phyloP scores from a whole-genome alignment of 345 rosid genomes.

The Chamaenerion angustifolium region DNA sequence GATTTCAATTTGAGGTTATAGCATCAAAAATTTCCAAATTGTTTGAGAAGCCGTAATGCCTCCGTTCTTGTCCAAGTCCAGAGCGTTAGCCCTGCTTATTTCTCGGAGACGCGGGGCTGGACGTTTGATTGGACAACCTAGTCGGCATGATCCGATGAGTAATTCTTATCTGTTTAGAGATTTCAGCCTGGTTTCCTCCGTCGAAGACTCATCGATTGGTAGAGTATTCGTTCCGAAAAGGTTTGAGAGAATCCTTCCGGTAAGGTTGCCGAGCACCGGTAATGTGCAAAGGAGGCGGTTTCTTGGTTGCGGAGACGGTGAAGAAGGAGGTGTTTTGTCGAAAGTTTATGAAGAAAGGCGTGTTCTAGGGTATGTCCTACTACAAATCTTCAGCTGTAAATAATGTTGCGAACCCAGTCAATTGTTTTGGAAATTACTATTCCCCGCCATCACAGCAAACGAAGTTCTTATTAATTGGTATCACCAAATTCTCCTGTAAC shows the following conservation, averaged over 20 bases:
- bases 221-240: constrained; percentile 11
- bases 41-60: constrained; percentile 25
- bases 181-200: constrained; percentile 23
- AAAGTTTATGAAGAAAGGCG: constrained; percentile 76
- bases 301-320: constrained; percentile 92
- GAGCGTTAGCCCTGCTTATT: constrained; percentile 26
- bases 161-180: constrained; percentile 24
- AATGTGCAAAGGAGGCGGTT: constrained; percentile 43
- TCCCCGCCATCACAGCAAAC: too few species aligned
- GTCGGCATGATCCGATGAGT: constrained; percentile 8
- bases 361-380: constrained; percentile 51
- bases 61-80: constrained; percentile 36
- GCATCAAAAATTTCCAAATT: background rate
- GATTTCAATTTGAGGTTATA: too few species aligned
- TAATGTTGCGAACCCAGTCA: background rate
- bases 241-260: constrained; percentile 8
- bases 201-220: constrained; percentile 12
- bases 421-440: too few species aligned
- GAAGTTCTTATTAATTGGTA: too few species aligned
- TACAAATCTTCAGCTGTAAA: background rate
- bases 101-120: constrained; percentile 22
- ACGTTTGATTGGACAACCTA: constrained; percentile 14
- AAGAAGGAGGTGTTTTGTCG: constrained; percentile 68
- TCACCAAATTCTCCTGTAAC: too few species aligned
- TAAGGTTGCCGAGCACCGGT: constrained; percentile 6